Evolutionary conservation across 805 yeast genomes (phyloP), one percentile per base, ranked within the genome.

Genomic region (Jamesozyma gamospora): DNA sequence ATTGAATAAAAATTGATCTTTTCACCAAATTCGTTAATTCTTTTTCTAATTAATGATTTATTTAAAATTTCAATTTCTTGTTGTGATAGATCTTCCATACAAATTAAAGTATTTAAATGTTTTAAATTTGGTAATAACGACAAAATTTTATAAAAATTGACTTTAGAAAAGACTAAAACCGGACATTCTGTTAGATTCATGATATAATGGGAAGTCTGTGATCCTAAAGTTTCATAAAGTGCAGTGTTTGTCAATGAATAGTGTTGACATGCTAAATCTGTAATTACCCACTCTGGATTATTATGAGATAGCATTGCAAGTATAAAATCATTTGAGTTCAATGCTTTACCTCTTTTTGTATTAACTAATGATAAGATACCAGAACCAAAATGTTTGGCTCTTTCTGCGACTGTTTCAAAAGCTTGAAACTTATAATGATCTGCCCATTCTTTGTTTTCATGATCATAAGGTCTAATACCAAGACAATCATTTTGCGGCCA

Each of bases 211-310:
- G 85, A 70, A 4, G 90, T 70, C 32, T 68, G 69, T 1, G 78
- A 69, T 3, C 80, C 81, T 42, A 75, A 53, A 8, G 79, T 73
- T 43, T 75, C 79, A 50, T 75, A 75, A 17, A 75, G 54, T 4
- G 77, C 71, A 10, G 77, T 75, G 42, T 69, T 67, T n/a, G 74
- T 56, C 31, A 66, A 69, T 56, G 70, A 70, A 62, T 74, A 79
- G 7, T 75, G 69, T 33, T 69, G 70, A 50, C 82, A 75, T 0
- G 86, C 87, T 50, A 81, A 57, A 60, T 82, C 92, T 24, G 82
- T 59, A 15, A 81, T 55, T 26, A 70, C 66, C 92, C 92, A 82
- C 58, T 82, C 84, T 8, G 72, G 65, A 36, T 76, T 65, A 54
- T 80, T 80, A 15, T 69, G 65, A 18, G 81, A 70, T 55, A 74